Evolutionary conservation across 192 early-diverging fungal genomes (phyloP), one percentile per base, ranked within the genome.

Genomic region (Pilobolus umbonatus): DNA sequence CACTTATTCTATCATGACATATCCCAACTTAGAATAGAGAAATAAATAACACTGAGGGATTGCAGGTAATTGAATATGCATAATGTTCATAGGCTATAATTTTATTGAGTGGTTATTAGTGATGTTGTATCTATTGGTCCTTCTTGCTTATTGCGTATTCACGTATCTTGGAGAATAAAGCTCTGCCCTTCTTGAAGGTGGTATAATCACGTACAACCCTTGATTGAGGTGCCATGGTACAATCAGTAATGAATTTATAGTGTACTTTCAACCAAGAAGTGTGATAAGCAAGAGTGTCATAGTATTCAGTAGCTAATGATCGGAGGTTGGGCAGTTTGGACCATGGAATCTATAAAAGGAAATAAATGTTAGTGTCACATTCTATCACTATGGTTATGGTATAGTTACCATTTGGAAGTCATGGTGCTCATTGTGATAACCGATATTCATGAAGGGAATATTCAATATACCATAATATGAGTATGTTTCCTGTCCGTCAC

Each of bases 371-470:
- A 19, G 44, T n/a, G n/a, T 34, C 50, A 2, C 57, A 15, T 31
- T 25, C 48, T 7, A 25, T 12, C 14, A 58, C 21, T 31, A n/a
- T 47, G 7, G n/a, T 17, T 19, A 47, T 58, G n/a, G n/a, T n/a
- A n/a, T n/a, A n/a, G n/a, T n/a, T n/a, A n/a, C n/a, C n/a, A n/a
- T 86, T 64, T 85, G 85, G 77, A 96, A 96, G 73, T 98, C 95
- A 77, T 98, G 94, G 80, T 98, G 95, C 80, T 98, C 95, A 71
- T 92, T 96, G 77, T 98, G 95, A 71, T 91, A 93, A 35, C 95
- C 95, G 55, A 96, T 89, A 85, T 98, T 98, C 76, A 93, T 85
- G 66, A 87, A 89, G 38, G 90, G 78, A 26, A 72, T 64, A 79
- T 98, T 98, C 35, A 92, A 73, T 48, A 77, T 73, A 25, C 94